Base-by-base conservation (phyloP, 768 basidiomycete genomes). In the Tricholoma saponaceum region DNA sequence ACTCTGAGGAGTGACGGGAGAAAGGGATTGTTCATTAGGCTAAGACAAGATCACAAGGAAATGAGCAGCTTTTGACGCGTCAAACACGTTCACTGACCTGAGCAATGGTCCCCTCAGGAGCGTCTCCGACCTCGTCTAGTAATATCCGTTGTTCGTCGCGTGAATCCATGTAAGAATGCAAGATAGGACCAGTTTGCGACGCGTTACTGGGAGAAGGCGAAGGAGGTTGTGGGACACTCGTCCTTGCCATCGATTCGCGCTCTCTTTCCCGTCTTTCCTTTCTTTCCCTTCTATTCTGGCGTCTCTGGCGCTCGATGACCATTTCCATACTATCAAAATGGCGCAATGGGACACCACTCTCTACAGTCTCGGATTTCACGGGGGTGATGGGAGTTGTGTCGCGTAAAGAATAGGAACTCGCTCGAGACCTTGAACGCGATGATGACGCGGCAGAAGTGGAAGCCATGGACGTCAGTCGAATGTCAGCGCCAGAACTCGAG, bases 281-380 rank as follows among this genome's bases (percentile, higher is more conserved):
- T 66, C 82, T 80, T 55, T 81, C 84, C 54, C 75, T 81, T 64
- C 76, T 79, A 56, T 69, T 79, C 59, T 80, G 82, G 55, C 84
- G 79, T 68, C 85, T 79, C 72, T 89, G 86, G 46, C 86, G 81
- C 68, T 90, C 89, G 59, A 91, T 80, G 41, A 91, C 82, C 72
- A 82, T 73, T 60, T 91, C 86, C 89, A 91, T 90, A 66, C 79
- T 88, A 61, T 87, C 86, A 71, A 83, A 82, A 33, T 80, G 83
- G 28, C 86, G 82, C 22, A 76, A 68, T 12, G 83, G 79, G 52
- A 80, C 68, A 44, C 73, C 53, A 22, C 67, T 69, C 56, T 89
- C 86, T 47, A 70, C 65, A 8, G 82, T 81, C 65, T 89, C 87
- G 1, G 79, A 72, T 69, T 89, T 88, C 60, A 88, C 77, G 23